Evolutionary conservation across 78 protist genomes (phyloP).

Genomic region (Dictyostelium discoideum): dicty_2.7 NC_007090.3:2617001-2617500

Average conservation of each 20-base stretch:
- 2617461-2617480: constrained; percentile 71
- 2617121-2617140: too few relatives aligned
- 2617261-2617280: too few relatives aligned
- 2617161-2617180: background rate
- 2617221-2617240: background rate
- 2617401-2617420: constrained; percentile 49
- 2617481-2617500: constrained; percentile 82
- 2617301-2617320: too few relatives aligned
- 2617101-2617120: too few relatives aligned
- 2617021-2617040: background rate
- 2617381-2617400: constrained; percentile 80
- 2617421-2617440: constrained; percentile 31
- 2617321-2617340: background rate
- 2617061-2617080: too few relatives aligned
- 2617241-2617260: too few relatives aligned
- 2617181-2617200: background rate
- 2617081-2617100: too few relatives aligned
- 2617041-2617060: too few relatives aligned
- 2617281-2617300: too few relatives aligned
- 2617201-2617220: background rate
- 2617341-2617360: background rate
- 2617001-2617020: background rate
- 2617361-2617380: constrained; percentile 25
- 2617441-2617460: constrained; percentile 87
- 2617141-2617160: background rate